phyloP scores from a whole-genome alignment of 176 grass and related monocot genomes.

The Thalia dealbata region DNA sequence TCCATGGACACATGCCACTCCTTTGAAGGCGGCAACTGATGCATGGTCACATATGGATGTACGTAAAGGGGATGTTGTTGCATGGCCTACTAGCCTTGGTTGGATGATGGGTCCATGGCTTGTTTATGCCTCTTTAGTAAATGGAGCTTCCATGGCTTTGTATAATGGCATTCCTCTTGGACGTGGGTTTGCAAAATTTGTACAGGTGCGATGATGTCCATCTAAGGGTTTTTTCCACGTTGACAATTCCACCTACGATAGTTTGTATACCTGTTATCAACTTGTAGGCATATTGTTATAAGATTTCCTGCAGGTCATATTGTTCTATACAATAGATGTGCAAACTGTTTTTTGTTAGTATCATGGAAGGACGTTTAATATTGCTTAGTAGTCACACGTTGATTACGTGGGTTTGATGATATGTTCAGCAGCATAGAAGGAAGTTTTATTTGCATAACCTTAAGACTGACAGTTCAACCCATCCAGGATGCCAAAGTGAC shows the following conservation, averaged over 20 bases:
- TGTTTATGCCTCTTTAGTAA: conserved; percentile 84
- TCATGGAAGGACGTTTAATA: too few species aligned
- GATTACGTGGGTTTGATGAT: too few species aligned
- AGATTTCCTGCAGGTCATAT: not conserved
- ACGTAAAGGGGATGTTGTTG: conserved; percentile 79
- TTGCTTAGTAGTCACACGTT: too few species aligned
- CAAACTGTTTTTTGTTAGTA: too few species aligned
- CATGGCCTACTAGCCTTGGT: conserved; percentile 97
- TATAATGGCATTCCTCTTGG: conserved; percentile 82
- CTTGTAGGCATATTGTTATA: not conserved
- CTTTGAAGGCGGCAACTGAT: conserved; percentile 91
- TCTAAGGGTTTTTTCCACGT: not conserved
- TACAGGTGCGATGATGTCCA: conserved; percentile 50
- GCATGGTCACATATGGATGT: conserved; percentile 98
- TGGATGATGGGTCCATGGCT: conserved; percentile 99
- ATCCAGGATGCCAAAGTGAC: conserved; percentile 88
- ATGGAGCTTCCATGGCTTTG: conserved; percentile 92
- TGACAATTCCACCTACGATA: not conserved
- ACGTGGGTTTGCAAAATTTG: conserved; percentile 80
- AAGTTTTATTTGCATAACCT: not conserved
- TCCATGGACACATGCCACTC: conserved; percentile 85
- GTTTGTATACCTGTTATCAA: not conserved
- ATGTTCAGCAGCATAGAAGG: too few species aligned
- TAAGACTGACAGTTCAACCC: not conserved
- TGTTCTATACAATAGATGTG: too few species aligned